A percentile compares a stretch with the other conserved stretches of the same genome.
Evolutionary conservation across 106 monocot genomes (phyloP).

Genomic region (Allium cepa): DNA sequence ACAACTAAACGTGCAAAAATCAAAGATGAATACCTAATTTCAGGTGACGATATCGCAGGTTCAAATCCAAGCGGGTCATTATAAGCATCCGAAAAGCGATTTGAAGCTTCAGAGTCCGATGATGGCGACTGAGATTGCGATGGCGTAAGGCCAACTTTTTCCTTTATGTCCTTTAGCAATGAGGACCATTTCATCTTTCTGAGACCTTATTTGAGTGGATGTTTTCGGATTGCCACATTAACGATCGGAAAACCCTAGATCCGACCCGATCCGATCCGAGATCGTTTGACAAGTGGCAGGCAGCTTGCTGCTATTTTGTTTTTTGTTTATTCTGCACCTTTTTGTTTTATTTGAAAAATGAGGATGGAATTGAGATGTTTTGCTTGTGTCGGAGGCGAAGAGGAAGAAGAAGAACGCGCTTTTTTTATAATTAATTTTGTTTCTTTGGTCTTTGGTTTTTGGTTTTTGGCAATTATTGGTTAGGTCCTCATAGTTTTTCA

Average conservation of each 20-base stretch:
- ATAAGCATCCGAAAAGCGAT: conserved; percentile 6
- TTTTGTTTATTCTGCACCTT: too few species aligned
- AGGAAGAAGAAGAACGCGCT: too few species aligned
- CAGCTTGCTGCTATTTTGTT: too few species aligned
- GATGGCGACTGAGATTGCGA: conserved; percentile 4
- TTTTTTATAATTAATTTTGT: too few species aligned
- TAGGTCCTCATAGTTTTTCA: too few species aligned
- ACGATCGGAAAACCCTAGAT: conserved; percentile 15
- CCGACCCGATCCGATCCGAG: conserved; percentile 5
- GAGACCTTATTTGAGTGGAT: conserved; percentile 25
- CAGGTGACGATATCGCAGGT: conserved; percentile 32
- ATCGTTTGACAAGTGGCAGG: neutral
- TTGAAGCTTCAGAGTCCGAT: conserved; percentile 17
- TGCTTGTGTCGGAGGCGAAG: too few species aligned
- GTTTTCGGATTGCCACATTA: conserved; percentile 17
- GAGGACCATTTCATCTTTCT: conserved; percentile 90
- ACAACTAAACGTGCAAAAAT: conserved; percentile 5
- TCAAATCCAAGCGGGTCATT: conserved; percentile 17
- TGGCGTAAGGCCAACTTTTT: conserved; percentile 64
- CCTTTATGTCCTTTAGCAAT: conserved; percentile 88
- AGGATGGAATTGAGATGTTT: too few species aligned
- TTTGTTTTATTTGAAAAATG: too few species aligned
- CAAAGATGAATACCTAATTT: conserved; percentile 29
- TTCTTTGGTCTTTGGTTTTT: too few species aligned
- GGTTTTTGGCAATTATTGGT: too few species aligned